Evolutionary conservation across 164 flowering plant species (phyloP).

Genomic region (Litsea cubeba): DNA sequence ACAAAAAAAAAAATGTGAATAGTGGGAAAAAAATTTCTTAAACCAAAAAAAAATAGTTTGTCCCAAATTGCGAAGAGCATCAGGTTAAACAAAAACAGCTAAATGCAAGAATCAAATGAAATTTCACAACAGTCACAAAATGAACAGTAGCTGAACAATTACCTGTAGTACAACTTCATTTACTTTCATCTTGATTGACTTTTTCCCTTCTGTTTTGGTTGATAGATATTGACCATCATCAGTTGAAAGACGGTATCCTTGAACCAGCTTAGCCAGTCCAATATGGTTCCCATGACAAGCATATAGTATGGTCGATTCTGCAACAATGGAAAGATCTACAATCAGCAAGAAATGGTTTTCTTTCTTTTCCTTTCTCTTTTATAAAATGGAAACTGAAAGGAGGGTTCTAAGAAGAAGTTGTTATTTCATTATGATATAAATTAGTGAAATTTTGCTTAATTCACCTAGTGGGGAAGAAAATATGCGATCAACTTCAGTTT

Average conservation of each 20-base stretch:
- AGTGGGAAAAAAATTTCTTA: too few species aligned
- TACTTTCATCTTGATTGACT: slow-evolving; percentile 71
- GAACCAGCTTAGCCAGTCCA: slow-evolving; percentile 78
- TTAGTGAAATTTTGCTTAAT: background rate
- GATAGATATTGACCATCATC: slow-evolving; percentile 63
- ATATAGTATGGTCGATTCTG: slow-evolving; percentile 89
- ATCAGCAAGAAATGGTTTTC: slow-evolving; percentile 20
- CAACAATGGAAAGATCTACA: slow-evolving; percentile 18
- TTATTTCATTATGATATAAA: background rate
- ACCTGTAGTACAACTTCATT: slow-evolving; percentile 95
- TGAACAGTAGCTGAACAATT: slow-evolving; percentile 6
- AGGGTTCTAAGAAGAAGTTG: too few species aligned
- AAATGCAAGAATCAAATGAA: background rate
- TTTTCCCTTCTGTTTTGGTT: slow-evolving; percentile 74
- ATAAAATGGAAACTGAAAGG: too few species aligned
- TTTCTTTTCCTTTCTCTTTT: too few species aligned
- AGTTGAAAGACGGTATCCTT: slow-evolving; percentile 69
- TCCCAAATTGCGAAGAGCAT: background rate
- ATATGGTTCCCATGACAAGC: slow-evolving; percentile 85
- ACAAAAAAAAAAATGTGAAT: too few species aligned
- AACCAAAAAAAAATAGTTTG: background rate
- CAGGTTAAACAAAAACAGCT: background rate
- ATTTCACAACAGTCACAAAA: background rate
- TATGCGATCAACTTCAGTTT: slow-evolving; percentile 88
- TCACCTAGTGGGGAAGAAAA: slow-evolving; percentile 92